phyloP scores from a whole-genome alignment of 2,329 filamentous ascomycete genomes.

The Hypoxylon sp. region DNA sequence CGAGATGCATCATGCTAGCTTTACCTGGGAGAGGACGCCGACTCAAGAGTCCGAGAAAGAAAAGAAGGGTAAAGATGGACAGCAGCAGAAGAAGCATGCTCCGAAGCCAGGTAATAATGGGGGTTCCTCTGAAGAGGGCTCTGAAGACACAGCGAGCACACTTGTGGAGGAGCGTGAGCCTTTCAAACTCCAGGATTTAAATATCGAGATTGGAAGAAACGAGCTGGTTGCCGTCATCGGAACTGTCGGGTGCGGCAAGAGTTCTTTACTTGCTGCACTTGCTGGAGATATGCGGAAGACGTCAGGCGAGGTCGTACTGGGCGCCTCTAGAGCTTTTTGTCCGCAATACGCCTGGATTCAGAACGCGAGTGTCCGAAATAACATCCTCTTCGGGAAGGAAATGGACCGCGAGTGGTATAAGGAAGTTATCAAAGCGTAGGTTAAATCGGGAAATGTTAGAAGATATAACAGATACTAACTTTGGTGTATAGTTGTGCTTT shows the following conservation, averaged over 20 bases:
- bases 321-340: constrained; percentile 88
- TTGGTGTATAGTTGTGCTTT: constrained; percentile 76
- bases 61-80: constrained; percentile 60
- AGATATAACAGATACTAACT: constrained; percentile 26
- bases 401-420: constrained; percentile 84
- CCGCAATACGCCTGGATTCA: constrained; percentile 99
- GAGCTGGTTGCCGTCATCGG: constrained; percentile 90
- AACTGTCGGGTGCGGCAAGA: constrained; percentile 91
- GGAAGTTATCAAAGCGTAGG: constrained; percentile 80
- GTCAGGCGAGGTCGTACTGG: constrained; percentile 77
- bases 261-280: constrained; percentile 86
- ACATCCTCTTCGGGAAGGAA: constrained; percentile 89
- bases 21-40: constrained; percentile 86
- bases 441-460: constrained; percentile 46
- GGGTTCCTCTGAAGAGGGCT: constrained; percentile 59
- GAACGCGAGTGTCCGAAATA: constrained; percentile 87
- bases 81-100: constrained; percentile 56
- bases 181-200: constrained; percentile 78
- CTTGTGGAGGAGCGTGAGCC: constrained; percentile 72
- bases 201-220: constrained; percentile 77
- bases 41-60: constrained; percentile 66
- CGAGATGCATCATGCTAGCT: constrained; percentile 78
- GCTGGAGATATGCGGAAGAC: constrained; percentile 95
- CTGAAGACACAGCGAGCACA: constrained; percentile 67
- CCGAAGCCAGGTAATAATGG: constrained; percentile 46